Evolutionary conservation across 2,329 filamentous ascomycete genomes (phyloP).

Genomic region (Calonectria honghensis): DNA sequence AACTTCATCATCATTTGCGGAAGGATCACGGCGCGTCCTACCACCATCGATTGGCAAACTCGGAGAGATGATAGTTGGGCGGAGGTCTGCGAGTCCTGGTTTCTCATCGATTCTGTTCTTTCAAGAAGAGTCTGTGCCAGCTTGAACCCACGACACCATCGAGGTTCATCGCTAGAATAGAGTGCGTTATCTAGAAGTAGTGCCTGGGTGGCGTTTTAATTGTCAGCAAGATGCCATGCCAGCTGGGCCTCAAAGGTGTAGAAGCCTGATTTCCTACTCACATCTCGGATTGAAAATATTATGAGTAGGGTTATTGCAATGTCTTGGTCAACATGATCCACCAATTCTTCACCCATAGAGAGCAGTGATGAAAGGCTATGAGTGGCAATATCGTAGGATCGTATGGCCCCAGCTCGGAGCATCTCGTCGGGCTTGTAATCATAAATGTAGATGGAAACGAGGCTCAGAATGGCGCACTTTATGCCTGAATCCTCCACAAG

Average conservation of each 20-base stretch:
- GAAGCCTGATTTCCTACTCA: neutral
- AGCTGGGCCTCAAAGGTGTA: too few species aligned
- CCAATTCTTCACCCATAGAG: neutral
- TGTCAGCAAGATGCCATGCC: neutral
- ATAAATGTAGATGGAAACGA: neutral
- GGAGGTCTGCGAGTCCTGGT: too few species aligned
- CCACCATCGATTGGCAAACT: neutral
- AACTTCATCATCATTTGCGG: slow-evolving; percentile 2
- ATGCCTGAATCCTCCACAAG: slow-evolving; percentile 5
- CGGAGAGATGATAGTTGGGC: neutral
- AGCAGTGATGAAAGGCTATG: slow-evolving; percentile 13
- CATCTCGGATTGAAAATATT: slow-evolving; percentile 20
- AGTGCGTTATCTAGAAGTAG: neutral
- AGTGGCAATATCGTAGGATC: slow-evolving; percentile 2
- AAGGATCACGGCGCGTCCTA: slow-evolving; percentile 2
- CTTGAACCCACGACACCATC: slow-evolving; percentile 10
- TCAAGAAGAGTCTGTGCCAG: neutral
- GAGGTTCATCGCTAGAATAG: neutral
- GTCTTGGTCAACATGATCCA: neutral
- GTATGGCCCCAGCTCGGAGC: neutral
- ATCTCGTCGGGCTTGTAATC: slow-evolving; percentile 11
- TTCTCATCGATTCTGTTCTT: neutral
- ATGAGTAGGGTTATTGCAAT: slow-evolving; percentile 8
- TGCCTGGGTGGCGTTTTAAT: neutral
- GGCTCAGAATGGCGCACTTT: slow-evolving; percentile 4